Base-by-base conservation (phyloP, 768 basidiomycete species). In the Suillus clintonianus region DNA sequence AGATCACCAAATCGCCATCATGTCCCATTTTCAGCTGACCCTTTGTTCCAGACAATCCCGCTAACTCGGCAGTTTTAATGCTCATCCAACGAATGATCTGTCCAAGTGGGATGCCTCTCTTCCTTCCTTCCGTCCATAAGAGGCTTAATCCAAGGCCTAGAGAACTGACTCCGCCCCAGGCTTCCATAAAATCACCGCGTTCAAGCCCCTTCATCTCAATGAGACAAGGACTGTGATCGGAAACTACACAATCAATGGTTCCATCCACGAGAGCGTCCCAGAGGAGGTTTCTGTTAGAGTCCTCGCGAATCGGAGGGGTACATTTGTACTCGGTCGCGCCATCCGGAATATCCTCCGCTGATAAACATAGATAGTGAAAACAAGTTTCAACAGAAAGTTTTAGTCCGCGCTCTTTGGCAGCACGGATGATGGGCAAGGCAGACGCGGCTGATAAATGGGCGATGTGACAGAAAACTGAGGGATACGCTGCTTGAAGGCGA, bases 151-250 rank as follows among this genome's bases (percentile, higher is more conserved):
- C 97, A 19, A 99, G 81, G 4, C 97, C 97, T 22, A 99, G 82
- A 6, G 92, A 89, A 65, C 90, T 91, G 66, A 99, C 92, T 0
- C 97, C 97, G 47, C 97, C 97, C 97, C 97, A 98, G 0, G 96
- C 93, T 32, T 80, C 75, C 89, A 97, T 92, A 65, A 98, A 82
- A 70, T 95, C 85, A 2, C 95, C 92, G 50, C 84, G 82, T 36
- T 89, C 88, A 43, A 88, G 74, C 65, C 83, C 84, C 80, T 99
- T 99, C 64, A 99, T 79, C 68, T 89, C 87, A 22, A 85, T 78
- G 15, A 91, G 82, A 75, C 96, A 98, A 17, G 96, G 96, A 66
- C 93, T 95, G 72, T 99, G 97, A 77, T 99, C 97, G 61, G 95
- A 97, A 7, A 98, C 94, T 56, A 99, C 88, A 71, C 85, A 95